Percentiles rank a stretch among this genome's conserved stretches.
These are phyloP conservation scores for Heliophila coronopifolia DNA, from an alignment of 441 rosid species.

Conservation along the genomic window DNA sequence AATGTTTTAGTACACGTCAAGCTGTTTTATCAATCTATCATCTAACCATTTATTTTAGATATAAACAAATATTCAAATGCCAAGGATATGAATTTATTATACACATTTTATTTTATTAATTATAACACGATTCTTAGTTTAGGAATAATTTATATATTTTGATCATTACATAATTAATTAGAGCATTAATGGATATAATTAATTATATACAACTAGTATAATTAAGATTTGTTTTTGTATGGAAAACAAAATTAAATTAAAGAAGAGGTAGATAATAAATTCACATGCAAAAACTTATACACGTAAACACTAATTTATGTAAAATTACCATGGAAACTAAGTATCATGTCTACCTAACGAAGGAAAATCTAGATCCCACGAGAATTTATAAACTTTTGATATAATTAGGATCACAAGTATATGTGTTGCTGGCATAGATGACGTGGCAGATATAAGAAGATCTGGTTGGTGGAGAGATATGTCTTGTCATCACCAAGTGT, in stretches of 20 bases:
- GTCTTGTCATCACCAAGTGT: slow-evolving; percentile 25
- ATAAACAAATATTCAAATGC: background rate
- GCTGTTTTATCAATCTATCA: slow-evolving; percentile 1
- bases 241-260: slow-evolving; percentile 14
- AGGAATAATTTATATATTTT: too few species aligned
- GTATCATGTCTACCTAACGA: slow-evolving; percentile 4
- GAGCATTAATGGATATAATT: too few species aligned
- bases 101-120: too few species aligned
- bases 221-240: background rate
- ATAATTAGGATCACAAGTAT: slow-evolving; percentile 20
- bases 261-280: slow-evolving; percentile 25
- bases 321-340: background rate
- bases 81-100: background rate
- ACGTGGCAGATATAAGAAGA: slow-evolving; percentile 20
- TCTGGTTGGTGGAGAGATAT: slow-evolving; percentile 28
- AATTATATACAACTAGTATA: too few species aligned
- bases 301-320: slow-evolving; percentile 4
- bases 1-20: background rate
- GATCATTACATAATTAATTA: too few species aligned
- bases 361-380: slow-evolving; percentile 19
- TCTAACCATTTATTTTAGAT: background rate
- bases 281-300: slow-evolving; percentile 24
- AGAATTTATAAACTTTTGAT: slow-evolving; percentile 16
- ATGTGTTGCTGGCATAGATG: background rate
- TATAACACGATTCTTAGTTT: too few species aligned